phyloP scores from a whole-genome alignment of 352 stramenopile species.

The Pythium volutum region DNA sequence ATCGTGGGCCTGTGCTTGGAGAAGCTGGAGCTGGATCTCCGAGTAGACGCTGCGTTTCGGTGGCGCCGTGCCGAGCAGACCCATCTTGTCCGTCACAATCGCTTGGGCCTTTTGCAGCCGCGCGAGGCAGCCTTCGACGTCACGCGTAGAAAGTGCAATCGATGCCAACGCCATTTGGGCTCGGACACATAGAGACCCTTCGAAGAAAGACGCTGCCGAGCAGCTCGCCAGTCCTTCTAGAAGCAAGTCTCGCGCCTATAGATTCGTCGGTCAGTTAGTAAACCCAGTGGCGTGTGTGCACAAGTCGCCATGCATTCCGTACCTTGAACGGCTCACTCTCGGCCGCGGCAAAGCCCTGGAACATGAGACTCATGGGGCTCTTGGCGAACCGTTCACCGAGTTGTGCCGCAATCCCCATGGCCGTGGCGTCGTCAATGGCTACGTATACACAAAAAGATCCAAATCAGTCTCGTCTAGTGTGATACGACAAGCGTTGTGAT shows the following conservation, averaged over 20 bases:
- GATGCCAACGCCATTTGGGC: slow-evolving; percentile 52
- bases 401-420: background rate
- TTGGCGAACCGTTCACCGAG: slow-evolving; percentile 9
- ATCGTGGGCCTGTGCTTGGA: slow-evolving; percentile 53
- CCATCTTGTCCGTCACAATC: slow-evolving; percentile 43
- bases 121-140: slow-evolving; percentile 61
- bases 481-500: background rate
- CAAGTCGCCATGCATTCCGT: background rate
- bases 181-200: slow-evolving; percentile 54
- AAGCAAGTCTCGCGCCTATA: slow-evolving; percentile 47
- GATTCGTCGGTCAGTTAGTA: no score
- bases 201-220: slow-evolving; percentile 63
- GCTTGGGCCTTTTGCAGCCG: slow-evolving; percentile 43
- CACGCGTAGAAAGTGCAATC: slow-evolving; percentile 36
- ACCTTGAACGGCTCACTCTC: background rate
- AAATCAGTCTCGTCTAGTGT: background rate
- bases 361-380: slow-evolving; percentile 25
- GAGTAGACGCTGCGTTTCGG: slow-evolving; percentile 50
- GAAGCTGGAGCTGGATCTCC: slow-evolving; percentile 44
- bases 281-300: no score
- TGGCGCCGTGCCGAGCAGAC: slow-evolving; percentile 31
- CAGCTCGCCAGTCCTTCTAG: slow-evolving; percentile 58
- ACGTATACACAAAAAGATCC: background rate
- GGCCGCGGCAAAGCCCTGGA: slow-evolving; percentile 11
- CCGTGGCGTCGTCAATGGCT: slow-evolving; percentile 13